Base-by-base conservation (phyloP, 495 filamentous ascomycete species). In the Xylaria palmicola region DNA sequence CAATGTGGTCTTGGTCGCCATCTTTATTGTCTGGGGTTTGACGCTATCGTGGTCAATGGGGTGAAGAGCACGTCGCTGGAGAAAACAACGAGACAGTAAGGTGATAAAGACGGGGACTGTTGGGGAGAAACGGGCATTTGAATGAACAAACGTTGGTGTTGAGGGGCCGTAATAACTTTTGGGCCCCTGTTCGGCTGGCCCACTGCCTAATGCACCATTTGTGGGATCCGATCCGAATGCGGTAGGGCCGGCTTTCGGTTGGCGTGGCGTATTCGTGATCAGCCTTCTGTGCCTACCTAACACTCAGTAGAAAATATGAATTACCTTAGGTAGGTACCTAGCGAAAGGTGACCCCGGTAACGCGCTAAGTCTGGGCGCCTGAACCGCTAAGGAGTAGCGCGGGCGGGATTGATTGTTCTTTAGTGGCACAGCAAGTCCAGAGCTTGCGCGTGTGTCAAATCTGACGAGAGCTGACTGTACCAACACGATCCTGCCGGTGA, bases 1-100 rank as follows among this genome's bases (percentile, higher is more conserved):
- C 60, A 89, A 82, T 39, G 87, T 90, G 29, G 87, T 91, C 56
- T 79, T 82, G 60, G 86, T 72, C 43, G 85, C 80, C 87, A 88
- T 89, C 44, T 65, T 80, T 6, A 27, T 61, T 34, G 1, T 9
- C 9, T 7, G 32, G 6, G 32, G 32, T 36, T 36, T 20, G 29
- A n/a, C n/a, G n/a, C n/a, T n/a, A n/a, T n/a, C n/a, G n/a, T n/a
- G n/a, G n/a, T n/a, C 4, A 19, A 10, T 19, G 26, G 24, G 26
- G 10, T 22, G n/a, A 20, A 26, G 34, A 56, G 6, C n/a, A 51
- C 39, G 53, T 44, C 17, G 39, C 22, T 9, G 50, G 22, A 45
- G 49, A 15, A 32, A 41, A 20, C 26, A 52, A 19, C 15, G 19
- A 30, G 10, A 17, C 26, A n/a, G n/a, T n/a, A n/a, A 37, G 22